Evolutionary conservation across 2,329 filamentous ascomycete species (phyloP).

Genomic region (Alternaria sp.): DNA sequence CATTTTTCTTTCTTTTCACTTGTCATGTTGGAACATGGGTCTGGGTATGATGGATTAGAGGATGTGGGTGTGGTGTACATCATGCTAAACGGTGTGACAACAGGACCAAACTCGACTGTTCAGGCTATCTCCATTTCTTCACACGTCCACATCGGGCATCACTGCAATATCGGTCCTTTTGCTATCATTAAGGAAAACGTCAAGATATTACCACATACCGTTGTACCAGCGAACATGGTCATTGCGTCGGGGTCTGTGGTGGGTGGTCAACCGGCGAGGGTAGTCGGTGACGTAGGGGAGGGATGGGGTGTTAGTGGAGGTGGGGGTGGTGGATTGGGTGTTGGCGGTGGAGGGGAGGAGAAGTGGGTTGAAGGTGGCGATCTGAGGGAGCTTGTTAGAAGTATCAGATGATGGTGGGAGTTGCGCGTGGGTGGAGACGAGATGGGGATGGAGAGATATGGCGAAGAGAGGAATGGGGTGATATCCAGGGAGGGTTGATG

Average conservation of each 20-base stretch:
- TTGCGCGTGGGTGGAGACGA: background rate
- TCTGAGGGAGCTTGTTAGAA: conserved; percentile 56
- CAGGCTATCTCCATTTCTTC: conserved; percentile 83
- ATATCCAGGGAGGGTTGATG: background rate
- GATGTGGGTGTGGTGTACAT: too few relatives aligned
- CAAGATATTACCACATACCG: conserved; percentile 80
- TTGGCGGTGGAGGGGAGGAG: conserved; percentile 50
- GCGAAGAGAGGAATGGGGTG: background rate
- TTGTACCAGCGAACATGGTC: conserved; percentile 87
- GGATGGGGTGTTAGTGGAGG: conserved; percentile 56
- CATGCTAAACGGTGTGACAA: too few relatives aligned
- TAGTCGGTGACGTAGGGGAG: conserved; percentile 58
- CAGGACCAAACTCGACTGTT: conserved; percentile 65
- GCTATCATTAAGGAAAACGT: conserved; percentile 94
- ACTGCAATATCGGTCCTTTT: conserved; percentile 81
- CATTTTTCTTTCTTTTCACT: too few relatives aligned
- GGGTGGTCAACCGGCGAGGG: conserved; percentile 61
- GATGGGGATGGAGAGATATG: background rate
- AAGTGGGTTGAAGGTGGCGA: conserved; percentile 59
- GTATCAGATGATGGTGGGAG: conserved; percentile 42
- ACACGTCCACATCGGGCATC: conserved; percentile 83
- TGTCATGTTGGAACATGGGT: too few relatives aligned
- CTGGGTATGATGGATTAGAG: too few relatives aligned
- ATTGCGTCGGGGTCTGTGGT: conserved; percentile 92
- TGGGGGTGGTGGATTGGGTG: conserved; percentile 43